Conservation (phyloP, 2,329 filamentous ascomycete species). For the Venturia oleaginea region DNA sequence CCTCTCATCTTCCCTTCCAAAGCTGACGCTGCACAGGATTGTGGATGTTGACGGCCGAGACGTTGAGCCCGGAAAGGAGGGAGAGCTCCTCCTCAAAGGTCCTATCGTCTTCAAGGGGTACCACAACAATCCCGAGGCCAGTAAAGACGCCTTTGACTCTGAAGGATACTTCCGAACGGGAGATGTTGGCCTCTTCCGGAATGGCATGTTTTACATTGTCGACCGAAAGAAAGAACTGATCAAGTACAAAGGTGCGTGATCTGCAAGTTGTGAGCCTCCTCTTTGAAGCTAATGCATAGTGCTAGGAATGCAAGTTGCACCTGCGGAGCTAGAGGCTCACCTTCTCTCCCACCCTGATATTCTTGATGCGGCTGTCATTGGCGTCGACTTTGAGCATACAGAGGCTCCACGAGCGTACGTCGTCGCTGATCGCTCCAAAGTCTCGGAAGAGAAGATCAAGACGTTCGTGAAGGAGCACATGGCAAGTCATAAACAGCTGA, state of each 20-base stretch:
- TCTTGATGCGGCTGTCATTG: conserved; percentile 39
- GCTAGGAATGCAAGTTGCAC: conserved; percentile 40
- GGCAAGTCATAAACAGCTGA: conserved; percentile 27
- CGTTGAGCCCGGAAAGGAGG: conserved; percentile 23
- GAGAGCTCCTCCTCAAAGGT: conserved; percentile 28
- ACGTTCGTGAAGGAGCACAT: conserved; percentile 26
- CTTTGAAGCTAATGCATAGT: not conserved
- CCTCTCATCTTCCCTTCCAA: conserved; percentile 16
- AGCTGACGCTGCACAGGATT: conserved; percentile 18
- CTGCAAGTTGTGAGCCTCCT: not conserved
- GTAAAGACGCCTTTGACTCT: conserved; percentile 21
- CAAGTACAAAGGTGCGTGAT: conserved; percentile 32
- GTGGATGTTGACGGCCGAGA: conserved; percentile 27
- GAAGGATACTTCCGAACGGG: conserved; percentile 32
- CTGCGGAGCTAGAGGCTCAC: conserved; percentile 39
- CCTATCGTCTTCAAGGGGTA: conserved; percentile 31
- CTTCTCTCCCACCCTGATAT: conserved; percentile 33
- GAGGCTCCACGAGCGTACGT: conserved; percentile 36
- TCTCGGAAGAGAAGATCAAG: conserved; percentile 24
- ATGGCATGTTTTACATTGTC: conserved; percentile 34
- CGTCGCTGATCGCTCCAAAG: conserved; percentile 27
- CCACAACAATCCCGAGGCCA: conserved; percentile 26
- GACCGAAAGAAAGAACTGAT: conserved; percentile 37
- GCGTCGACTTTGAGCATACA: conserved; percentile 29
- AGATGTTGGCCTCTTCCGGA: conserved; percentile 28